Conservation (phyloP, 1,284 basidiomycete species). For the Leccinum fallax region DNA sequence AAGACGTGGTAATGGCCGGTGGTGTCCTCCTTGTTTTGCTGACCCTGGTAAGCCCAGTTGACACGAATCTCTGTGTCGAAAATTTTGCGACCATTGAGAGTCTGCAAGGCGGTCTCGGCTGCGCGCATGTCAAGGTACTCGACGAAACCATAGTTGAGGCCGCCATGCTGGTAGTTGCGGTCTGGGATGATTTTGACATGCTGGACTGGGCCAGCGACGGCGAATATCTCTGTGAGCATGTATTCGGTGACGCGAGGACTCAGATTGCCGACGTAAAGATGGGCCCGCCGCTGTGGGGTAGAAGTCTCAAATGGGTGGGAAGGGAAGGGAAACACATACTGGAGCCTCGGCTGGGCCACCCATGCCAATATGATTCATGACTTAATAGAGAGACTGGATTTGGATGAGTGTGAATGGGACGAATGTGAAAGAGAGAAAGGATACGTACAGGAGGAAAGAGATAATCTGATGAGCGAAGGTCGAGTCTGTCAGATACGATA, state of each 20-base stretch:
- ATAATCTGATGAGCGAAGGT: constrained; percentile 40
- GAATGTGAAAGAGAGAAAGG: constrained; percentile 11
- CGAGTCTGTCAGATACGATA: constrained; percentile 40
- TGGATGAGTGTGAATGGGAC: constrained; percentile 2
- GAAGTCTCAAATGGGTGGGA: constrained; percentile 30
- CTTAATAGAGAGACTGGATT: constrained; percentile 47
- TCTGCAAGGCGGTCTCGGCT: constrained; percentile 95
- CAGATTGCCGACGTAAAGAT: constrained; percentile 97
- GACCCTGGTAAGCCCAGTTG: constrained; percentile 98
- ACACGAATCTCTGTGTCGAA: constrained; percentile 97
- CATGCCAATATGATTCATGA: constrained; percentile 81
- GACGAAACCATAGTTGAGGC: constrained; percentile 98
- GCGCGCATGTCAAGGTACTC: constrained; percentile 97
- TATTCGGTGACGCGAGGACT: constrained; percentile 92
- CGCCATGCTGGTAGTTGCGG: constrained; percentile 96
- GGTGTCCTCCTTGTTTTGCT: constrained; percentile 95
- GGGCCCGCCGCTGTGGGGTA: constrained; percentile 71
- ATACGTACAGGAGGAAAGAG: constrained; percentile 44
- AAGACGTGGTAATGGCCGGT: constrained; percentile 97
- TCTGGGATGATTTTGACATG: constrained; percentile 99
- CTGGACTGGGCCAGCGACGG: constrained; percentile 92
- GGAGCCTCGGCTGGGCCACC: constrained; percentile 70
- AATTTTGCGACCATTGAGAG: constrained; percentile 96
- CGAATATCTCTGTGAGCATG: constrained; percentile 96
- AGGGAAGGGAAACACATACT: constrained; percentile 47